A percentile compares a stretch with the other conserved stretches of the same genome.
phyloP scores from a whole-genome alignment of 2,329 filamentous ascomycete species.

The Ilyonectria sp. region DNA sequence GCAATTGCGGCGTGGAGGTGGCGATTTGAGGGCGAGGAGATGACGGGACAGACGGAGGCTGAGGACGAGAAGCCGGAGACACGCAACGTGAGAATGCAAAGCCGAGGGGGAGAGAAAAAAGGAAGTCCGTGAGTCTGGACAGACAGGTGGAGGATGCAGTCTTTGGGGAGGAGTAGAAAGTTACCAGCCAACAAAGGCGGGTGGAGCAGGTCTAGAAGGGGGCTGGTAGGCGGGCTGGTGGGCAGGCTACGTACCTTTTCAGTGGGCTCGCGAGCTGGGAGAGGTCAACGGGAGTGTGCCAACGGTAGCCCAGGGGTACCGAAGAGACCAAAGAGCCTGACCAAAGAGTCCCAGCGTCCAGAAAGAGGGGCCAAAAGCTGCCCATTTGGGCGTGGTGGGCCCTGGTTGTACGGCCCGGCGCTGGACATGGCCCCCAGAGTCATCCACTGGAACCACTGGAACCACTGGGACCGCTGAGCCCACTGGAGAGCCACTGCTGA shows the following conservation, averaged over 20 bases:
- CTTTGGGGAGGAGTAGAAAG: neutral
- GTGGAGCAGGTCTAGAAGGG: conserved; percentile 19
- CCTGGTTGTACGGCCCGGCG: conserved; percentile 3
- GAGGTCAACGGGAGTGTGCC: conserved; percentile 2
- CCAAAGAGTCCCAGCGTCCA: neutral
- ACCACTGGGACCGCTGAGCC: neutral
- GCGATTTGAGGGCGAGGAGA: neutral
- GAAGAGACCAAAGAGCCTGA: neutral
- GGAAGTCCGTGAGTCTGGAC: neutral
- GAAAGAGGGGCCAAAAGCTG: conserved; percentile 3
- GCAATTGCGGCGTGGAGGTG: conserved; percentile 34
- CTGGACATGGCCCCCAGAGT: neutral
- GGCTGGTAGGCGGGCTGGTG: conserved; percentile 12
- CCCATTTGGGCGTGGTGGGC: neutral
- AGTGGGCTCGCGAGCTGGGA: neutral
- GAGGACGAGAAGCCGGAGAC: neutral
- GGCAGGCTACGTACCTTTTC: conserved; percentile 11
- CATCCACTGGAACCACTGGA: neutral
- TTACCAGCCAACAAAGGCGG: conserved; percentile 1
- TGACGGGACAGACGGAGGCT: neutral
- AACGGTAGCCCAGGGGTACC: conserved; percentile 8
- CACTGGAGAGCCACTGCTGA: neutral
- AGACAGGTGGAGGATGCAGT: conserved; percentile 8
- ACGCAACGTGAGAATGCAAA: neutral
- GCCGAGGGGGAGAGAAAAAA: neutral